These are phyloP conservation scores for Antitrichia curtipendula DNA, from an alignment of 225 moss, liverwort and hornwort genomes.

Conservation along the genomic window DNA sequence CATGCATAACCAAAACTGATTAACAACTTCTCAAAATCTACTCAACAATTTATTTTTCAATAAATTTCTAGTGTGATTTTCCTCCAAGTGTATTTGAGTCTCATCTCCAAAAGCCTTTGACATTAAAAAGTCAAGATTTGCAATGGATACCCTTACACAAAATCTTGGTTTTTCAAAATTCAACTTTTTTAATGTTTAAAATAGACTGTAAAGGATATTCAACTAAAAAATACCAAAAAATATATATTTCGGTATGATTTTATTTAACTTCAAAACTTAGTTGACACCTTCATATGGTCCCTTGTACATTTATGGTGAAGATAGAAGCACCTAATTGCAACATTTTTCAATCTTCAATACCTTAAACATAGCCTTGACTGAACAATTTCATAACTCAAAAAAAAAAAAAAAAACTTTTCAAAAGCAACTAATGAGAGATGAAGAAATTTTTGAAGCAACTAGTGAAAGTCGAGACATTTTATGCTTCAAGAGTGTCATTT, in stretches of 20 bases:
- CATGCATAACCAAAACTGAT: neutral
- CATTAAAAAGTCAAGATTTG: neutral
- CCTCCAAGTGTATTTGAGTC: too few relatives aligned
- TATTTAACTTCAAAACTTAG: neutral
- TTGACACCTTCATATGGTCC: accelerated
- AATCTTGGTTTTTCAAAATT: neutral
- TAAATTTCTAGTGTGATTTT: neutral
- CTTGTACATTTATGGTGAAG: neutral
- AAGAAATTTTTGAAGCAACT: neutral
- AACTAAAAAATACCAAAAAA: too few relatives aligned
- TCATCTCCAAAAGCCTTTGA: neutral
- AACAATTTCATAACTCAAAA: neutral
- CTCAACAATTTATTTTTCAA: neutral
- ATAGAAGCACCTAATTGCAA: too few relatives aligned
- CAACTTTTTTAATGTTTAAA: neutral
- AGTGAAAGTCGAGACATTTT: neutral
- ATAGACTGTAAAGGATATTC: neutral
- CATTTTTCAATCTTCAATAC: neutral
- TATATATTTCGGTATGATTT: neutral
- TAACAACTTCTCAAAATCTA: accelerated
- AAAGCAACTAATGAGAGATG: neutral
- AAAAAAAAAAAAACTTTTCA: neutral
- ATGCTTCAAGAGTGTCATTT: neutral
- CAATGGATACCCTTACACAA: neutral
- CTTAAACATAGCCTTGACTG: too few relatives aligned